A percentile compares a stretch with the other conserved stretches of the same genome.
phyloP scores from a whole-genome alignment of 2,329 filamentous ascomycete species.

The Diplodia mutila region DNA sequence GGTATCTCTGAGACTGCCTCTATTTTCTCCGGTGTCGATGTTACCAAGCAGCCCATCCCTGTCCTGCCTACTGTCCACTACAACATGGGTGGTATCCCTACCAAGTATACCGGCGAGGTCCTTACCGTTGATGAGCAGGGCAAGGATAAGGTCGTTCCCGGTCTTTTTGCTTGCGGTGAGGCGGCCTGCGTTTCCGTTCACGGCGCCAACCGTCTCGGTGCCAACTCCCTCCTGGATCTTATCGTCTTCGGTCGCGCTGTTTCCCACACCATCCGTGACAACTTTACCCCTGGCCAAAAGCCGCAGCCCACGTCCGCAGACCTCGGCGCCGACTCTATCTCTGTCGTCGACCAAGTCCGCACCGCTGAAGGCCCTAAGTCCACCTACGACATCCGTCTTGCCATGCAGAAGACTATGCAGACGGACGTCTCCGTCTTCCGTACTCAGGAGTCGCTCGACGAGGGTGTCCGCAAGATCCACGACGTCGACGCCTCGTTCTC shows the following conservation, averaged over 20 bases:
- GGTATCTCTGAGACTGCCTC: conserved; percentile 98
- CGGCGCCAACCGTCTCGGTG: conserved; percentile 95
- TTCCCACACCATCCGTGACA: conserved; percentile 95
- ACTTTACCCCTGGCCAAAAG: conserved; percentile 80
- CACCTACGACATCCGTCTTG: conserved; percentile 83
- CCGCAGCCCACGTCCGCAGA: conserved; percentile 81
- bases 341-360: conserved; percentile 82
- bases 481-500: conserved; percentile 80
- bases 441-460: conserved; percentile 88
- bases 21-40: conserved; percentile 96
- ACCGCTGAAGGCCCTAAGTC: conserved; percentile 82
- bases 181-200: conserved; percentile 97
- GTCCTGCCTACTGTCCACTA: conserved; percentile 98
- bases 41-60: conserved; percentile 94
- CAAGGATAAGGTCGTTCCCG: conserved; percentile 90
- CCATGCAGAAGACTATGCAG: conserved; percentile 99
- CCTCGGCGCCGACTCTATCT: conserved; percentile 84
- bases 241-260: conserved; percentile 98
- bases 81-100: conserved; percentile 99
- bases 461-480: conserved; percentile 86
- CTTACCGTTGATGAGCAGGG: conserved; percentile 83
- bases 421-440: conserved; percentile 96
- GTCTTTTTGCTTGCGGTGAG: conserved; percentile 95
- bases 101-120: conserved; percentile 95
- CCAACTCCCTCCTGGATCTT: conserved; percentile 96